Base-by-base conservation (phyloP, 73 alveolate species). In the Paraurostyla sp. region DNA sequence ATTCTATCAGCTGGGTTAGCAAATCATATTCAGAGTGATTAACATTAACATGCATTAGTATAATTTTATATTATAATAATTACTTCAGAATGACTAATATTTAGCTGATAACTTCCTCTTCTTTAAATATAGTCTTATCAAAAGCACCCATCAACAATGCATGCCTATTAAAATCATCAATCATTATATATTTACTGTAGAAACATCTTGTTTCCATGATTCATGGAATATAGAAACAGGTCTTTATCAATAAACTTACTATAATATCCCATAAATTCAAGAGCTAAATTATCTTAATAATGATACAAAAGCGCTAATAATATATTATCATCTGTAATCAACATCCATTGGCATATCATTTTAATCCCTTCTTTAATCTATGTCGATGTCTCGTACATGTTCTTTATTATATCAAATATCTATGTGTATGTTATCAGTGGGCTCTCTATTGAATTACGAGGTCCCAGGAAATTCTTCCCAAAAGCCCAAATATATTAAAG, bases 401-500 rank as follows among this genome's bases (percentile, higher is more conserved):
- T 65, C n/a, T 45, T 73, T n/a, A 73, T 45, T 13, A 73, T 45
- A 45, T 73, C 87, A 30, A 73, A 48, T 25, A 73, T 30, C 36
- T 73, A 27, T 27, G 45, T 73, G 71, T 48, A 73, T 4, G 87
- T 73, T 2, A 73, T 73, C 4, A 71, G 87, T 15, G 68, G 25
- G 33, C 60, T 38, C 16, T 65, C 82, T 7, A 30, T 38, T 15
- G 43, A 15, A 38, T 60, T 60, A 40, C 83, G 30, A 20, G 68
- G 82, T 22, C 92, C 92, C 0, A 83, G 52, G 85, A 36, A 62
- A 50, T 83, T 83, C 49, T 65, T 83, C 3, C 65, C 30, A 30
- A 83, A 83, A 11, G 76, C 85, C 92, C 92, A 83, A 6, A 83
- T 36, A 59, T 48, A 60, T 76, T 83, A 27, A 0, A 83, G 62